phyloP scores from a whole-genome alignment of 208 protist species.

The Acanthamoeba triangularis region DNA sequence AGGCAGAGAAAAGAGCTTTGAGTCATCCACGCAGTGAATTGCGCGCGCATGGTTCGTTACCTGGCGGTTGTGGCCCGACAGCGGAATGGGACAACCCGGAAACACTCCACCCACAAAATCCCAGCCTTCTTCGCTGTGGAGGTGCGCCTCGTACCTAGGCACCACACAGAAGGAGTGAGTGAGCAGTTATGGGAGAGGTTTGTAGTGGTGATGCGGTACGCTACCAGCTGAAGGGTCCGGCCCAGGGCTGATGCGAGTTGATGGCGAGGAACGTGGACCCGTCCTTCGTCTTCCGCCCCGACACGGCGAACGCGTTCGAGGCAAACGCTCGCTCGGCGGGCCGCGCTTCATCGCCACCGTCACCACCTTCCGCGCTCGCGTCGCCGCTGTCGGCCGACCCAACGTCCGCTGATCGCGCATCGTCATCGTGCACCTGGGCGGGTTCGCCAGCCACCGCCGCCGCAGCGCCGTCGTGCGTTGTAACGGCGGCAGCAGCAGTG shows the following conservation, averaged over 20 bases:
- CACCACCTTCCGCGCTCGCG: not conserved
- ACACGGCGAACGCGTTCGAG: slow-evolving; percentile 42
- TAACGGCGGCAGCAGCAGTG: not conserved
- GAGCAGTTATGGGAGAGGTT: not conserved
- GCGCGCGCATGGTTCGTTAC: not conserved
- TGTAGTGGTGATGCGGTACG: too few relatives aligned
- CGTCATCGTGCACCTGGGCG: not conserved
- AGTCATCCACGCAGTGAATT: not conserved
- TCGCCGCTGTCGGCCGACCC: not conserved
- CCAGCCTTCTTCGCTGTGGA: slow-evolving; percentile 72
- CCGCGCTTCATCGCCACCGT: not conserved
- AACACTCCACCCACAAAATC: slow-evolving; percentile 58
- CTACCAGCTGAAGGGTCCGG: slow-evolving; percentile 52
- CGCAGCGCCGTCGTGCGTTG: too few relatives aligned
- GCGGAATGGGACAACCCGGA: slow-evolving; percentile 23
- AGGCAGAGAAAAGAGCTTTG: not conserved
- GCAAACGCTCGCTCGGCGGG: not conserved
- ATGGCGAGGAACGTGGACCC: slow-evolving; percentile 51
- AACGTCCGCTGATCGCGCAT: not conserved
- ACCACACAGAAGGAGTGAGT: not conserved
- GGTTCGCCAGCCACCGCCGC: not conserved
- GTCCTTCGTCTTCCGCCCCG: not conserved
- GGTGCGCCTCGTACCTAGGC: slow-evolving; percentile 63
- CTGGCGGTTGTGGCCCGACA: slow-evolving; percentile 55
- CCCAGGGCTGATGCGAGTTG: slow-evolving; percentile 53